A percentile compares a stretch with the other conserved stretches of the same genome.
Evolutionary conservation across 2,329 filamentous ascomycete species (phyloP).

Genomic region (Myriangium duriaei): DNA sequence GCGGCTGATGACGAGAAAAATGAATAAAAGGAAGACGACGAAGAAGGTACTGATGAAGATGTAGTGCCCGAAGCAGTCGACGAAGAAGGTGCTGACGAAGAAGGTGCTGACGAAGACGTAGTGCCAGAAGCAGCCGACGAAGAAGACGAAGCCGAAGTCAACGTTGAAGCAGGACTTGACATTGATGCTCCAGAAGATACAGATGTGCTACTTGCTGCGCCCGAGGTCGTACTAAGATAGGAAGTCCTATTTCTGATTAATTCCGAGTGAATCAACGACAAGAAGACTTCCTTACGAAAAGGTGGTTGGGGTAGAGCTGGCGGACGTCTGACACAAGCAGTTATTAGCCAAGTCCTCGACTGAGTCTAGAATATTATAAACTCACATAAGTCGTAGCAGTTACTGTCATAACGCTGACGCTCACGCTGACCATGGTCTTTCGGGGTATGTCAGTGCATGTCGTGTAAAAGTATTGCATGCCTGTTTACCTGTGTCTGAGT

Average conservation of each 20-base stretch:
- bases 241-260: constrained; percentile 2
- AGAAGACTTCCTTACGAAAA: constrained; percentile 4
- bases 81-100: constrained; percentile 49
- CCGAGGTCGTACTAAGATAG: neutral
- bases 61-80: constrained; percentile 52
- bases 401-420: neutral
- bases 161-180: neutral
- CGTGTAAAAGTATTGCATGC: neutral
- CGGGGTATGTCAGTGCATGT: neutral
- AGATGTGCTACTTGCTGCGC: neutral
- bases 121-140: constrained; percentile 3
- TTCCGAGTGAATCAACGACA: neutral
- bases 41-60: constrained; percentile 73
- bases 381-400: constrained; percentile 1
- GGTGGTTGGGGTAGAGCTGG: constrained; percentile 1
- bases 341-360: constrained; percentile 5
- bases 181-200: neutral
- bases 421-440: constrained; percentile 3
- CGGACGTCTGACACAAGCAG: constrained; percentile 2
- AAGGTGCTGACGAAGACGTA: constrained; percentile 25
- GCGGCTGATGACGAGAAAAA: neutral
- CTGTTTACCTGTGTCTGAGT: neutral
- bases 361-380: neutral
- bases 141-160: neutral
- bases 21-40: constrained; percentile 15